Evolutionary conservation across 1,284 basidiomycete genomes (phyloP).

Genomic region (Boletus smithii): DNA sequence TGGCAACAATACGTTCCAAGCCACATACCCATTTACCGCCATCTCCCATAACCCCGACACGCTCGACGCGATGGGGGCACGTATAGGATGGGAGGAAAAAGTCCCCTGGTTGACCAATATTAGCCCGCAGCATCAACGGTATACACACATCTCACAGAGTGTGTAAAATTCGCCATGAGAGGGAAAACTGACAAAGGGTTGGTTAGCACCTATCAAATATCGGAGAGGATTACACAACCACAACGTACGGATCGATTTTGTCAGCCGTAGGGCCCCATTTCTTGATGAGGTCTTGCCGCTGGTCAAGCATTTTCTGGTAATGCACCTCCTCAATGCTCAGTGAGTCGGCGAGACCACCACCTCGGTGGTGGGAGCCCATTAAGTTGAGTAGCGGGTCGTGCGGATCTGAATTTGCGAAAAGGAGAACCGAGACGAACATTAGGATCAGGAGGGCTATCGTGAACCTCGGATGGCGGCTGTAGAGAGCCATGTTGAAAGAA

Average conservation of each 20-base stretch:
- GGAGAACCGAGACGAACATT: conserved; percentile 27
- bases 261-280: conserved; percentile 36
- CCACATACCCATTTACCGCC: conserved; percentile 56
- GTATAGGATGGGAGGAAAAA: conserved; percentile 47
- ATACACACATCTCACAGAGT: conserved; percentile 26
- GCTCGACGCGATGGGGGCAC: conserved; percentile 45
- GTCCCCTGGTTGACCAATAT: conserved; percentile 38
- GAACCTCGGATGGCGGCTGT: conserved; percentile 32
- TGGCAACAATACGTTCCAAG: conserved; percentile 41
- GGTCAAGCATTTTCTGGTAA: conserved; percentile 22
- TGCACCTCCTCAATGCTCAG: conserved; percentile 22
- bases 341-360: conserved; percentile 6
- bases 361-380: conserved; percentile 1
- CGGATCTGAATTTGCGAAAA: conserved; percentile 26
- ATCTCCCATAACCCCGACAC: conserved; percentile 47
- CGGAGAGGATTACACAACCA: neutral
- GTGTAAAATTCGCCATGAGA: conserved; percentile 36
- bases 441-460: conserved; percentile 29
- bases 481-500: conserved; percentile 26
- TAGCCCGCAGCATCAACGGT: neutral
- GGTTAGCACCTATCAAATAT: neutral
- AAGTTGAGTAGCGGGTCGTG: conserved; percentile 4
- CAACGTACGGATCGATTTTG: conserved; percentile 27
- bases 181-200: conserved; percentile 21
- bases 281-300: conserved; percentile 23